These are phyloP conservation scores for Powellomyces hirtus DNA, from an alignment of 192 early-diverging fungal genomes.

Conservation along the genomic window DNA sequence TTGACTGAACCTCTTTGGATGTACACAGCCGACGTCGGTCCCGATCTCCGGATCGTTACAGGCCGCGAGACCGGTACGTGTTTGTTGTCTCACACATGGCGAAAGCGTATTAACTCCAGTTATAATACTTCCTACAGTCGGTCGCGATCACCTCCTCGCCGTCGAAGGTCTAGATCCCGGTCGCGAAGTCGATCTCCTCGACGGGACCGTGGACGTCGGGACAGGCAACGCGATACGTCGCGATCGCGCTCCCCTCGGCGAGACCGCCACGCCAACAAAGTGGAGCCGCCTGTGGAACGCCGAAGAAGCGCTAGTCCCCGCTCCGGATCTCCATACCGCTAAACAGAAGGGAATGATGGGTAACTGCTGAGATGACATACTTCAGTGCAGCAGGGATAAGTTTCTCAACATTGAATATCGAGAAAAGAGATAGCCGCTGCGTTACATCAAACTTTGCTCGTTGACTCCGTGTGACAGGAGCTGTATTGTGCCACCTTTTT, in stretches of 20 bases:
- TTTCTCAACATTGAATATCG: too few species aligned
- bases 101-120: neutral
- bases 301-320: neutral
- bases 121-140: neutral
- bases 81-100: neutral
- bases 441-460: too few species aligned
- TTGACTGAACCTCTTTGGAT: neutral
- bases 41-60: conserved; percentile 7
- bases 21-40: neutral
- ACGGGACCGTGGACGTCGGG: neutral
- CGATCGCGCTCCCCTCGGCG: conserved; percentile 2
- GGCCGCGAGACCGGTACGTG: conserved; percentile 5
- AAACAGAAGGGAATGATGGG: too few species aligned
- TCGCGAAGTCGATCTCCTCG: conserved; percentile 22
- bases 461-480: too few species aligned
- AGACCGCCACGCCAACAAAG: neutral
- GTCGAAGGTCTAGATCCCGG: conserved; percentile 12
- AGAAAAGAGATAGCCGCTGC: too few species aligned
- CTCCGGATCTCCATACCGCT: neutral
- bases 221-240: neutral
- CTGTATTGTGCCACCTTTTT: too few species aligned
- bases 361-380: too few species aligned
- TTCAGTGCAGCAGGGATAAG: too few species aligned
- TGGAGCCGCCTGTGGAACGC: too few species aligned
- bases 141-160: neutral